Percentiles rank a stretch among this genome's conserved stretches.
These are phyloP conservation scores for Knoxdaviesia proteae DNA, from an alignment of 2,329 filamentous ascomycete genomes.

Conservation along the genomic window DNA sequence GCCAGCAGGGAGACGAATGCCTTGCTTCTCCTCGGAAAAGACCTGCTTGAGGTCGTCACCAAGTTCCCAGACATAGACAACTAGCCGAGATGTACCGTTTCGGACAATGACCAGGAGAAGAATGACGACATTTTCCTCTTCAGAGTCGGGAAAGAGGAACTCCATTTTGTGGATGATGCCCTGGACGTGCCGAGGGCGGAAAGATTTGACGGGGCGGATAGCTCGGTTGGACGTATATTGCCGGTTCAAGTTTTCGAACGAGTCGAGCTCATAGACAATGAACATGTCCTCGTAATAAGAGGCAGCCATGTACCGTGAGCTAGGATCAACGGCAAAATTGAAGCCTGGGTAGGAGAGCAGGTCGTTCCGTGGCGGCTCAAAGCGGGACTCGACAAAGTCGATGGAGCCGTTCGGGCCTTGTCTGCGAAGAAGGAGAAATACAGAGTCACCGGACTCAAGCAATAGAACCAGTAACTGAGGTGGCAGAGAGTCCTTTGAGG, in stretches of 20 bases:
- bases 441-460: constrained; percentile 48
- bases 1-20: constrained; percentile 26
- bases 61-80: constrained; percentile 40
- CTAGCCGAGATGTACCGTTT: constrained; percentile 26
- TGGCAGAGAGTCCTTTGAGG: constrained; percentile 22
- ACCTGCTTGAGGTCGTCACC: constrained; percentile 24
- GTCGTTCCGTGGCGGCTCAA: constrained; percentile 32
- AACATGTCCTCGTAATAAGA: constrained; percentile 51
- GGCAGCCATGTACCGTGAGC: constrained; percentile 46
- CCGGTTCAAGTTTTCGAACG: constrained; percentile 26
- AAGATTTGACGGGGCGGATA: constrained; percentile 36
- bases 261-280: constrained; percentile 48
- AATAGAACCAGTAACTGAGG: constrained; percentile 67
- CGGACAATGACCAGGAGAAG: constrained; percentile 43
- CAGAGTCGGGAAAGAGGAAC: constrained; percentile 53
- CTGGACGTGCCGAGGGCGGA: constrained; percentile 26
- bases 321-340: constrained; percentile 58
- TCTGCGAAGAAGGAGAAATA: constrained; percentile 52
- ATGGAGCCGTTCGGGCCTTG: constrained; percentile 20
- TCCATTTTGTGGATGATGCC: constrained; percentile 72
- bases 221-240: constrained; percentile 23
- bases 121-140: constrained; percentile 52
- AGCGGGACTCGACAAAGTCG: constrained; percentile 39
- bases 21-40: constrained; percentile 23
- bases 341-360: constrained; percentile 35